A percentile compares a stretch with the other conserved stretches of the same genome.
Evolutionary conservation across 225 moss, liverwort and hornwort genomes (phyloP).

Genomic region (Anthoceros angustus): DNA sequence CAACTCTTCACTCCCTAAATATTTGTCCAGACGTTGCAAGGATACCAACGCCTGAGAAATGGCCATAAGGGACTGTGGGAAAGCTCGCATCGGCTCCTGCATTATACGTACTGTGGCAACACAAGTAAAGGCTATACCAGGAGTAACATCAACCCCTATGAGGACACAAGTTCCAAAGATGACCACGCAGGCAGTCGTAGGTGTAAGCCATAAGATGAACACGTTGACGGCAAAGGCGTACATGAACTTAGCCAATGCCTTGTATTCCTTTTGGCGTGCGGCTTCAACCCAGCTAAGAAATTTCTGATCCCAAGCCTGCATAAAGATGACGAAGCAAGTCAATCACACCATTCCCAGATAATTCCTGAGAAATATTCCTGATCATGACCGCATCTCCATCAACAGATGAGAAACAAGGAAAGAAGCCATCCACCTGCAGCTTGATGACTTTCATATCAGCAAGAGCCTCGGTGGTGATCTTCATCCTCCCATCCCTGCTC

Average conservation of each 20-base stretch:
- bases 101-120: conserved; percentile 45
- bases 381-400: too few relatives aligned
- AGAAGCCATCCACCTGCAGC: conserved; percentile 9
- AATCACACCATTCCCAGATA: not conserved
- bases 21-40: conserved; percentile 29
- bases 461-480: conserved; percentile 36
- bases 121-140: conserved; percentile 39
- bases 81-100: conserved; percentile 39
- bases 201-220: conserved; percentile 39
- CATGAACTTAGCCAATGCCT: conserved; percentile 16
- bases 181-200: conserved; percentile 34
- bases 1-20: conserved; percentile 36
- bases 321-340: not conserved
- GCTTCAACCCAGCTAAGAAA: conserved; percentile 26
- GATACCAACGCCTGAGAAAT: conserved; percentile 42
- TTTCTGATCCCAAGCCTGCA: conserved; percentile 42
- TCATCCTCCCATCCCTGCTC: conserved; percentile 34
- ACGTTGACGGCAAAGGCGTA: conserved; percentile 12
- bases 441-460: conserved; percentile 50
- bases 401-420: not conserved
- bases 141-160: conserved; percentile 26
- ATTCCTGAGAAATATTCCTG: too few relatives aligned
- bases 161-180: conserved; percentile 42
- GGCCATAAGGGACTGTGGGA: conserved; percentile 41
- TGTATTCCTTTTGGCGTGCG: conserved; percentile 23